Evolutionary conservation across 2,329 filamentous ascomycete genomes (phyloP).

Genomic region (Emmonsiellopsis sp.): DNA sequence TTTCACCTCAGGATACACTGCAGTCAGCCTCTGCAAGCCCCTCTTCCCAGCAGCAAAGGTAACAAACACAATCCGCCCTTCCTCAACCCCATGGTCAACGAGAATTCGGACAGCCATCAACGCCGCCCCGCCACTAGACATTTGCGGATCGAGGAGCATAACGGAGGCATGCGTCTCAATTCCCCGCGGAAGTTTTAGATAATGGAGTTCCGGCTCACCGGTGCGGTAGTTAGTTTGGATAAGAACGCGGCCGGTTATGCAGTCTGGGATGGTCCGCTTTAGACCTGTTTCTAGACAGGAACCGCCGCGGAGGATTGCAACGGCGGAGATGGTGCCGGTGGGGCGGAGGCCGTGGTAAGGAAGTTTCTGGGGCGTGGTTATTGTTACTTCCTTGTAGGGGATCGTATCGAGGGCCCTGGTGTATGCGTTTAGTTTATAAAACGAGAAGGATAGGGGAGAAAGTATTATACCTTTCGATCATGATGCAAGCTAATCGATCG

Average conservation of each 20-base stretch:
- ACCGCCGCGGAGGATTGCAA: conserved; percentile 80
- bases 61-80: conserved; percentile 80
- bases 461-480: conserved; percentile 56
- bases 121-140: conserved; percentile 76
- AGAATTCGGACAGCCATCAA: conserved; percentile 96
- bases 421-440: conserved; percentile 33
- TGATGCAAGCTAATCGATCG: conserved; percentile 72
- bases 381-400: conserved; percentile 52
- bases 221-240: conserved; percentile 82
- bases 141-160: conserved; percentile 82
- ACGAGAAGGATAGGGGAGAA: background rate
- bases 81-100: conserved; percentile 80
- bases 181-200: conserved; percentile 66
- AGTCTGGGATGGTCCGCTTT: conserved; percentile 85
- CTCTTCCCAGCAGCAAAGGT: conserved; percentile 82
- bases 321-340: conserved; percentile 69
- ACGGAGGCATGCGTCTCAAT: conserved; percentile 70
- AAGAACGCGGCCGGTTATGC: conserved; percentile 74
- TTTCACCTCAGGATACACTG: conserved; percentile 78
- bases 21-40: conserved; percentile 74
- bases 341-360: conserved; percentile 62
- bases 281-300: conserved; percentile 81
- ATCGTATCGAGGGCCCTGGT: conserved; percentile 39
- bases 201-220: conserved; percentile 88
- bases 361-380: conserved; percentile 62